Evolutionary conservation across 1,139 yeast species (phyloP).

Genomic region (Tardiomyces digboiensis): DNA sequence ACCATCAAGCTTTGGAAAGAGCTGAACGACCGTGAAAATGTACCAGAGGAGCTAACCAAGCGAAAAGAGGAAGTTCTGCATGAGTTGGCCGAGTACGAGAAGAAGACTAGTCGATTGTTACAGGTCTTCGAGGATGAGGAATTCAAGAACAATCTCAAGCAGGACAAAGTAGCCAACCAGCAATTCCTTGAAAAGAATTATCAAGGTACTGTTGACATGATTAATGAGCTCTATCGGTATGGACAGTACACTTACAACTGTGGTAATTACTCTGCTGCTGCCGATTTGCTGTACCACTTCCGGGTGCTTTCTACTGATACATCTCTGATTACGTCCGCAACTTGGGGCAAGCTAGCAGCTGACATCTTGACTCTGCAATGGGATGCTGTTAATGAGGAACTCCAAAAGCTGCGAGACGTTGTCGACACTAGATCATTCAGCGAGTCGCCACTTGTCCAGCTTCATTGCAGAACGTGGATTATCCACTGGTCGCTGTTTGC

Average conservation of each 20-base stretch:
- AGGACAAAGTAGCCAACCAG: constrained; percentile 44
- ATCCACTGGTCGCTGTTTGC: constrained; percentile 59
- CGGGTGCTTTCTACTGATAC: constrained; percentile 43
- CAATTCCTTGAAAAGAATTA: constrained; percentile 35
- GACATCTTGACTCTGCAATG: constrained; percentile 44
- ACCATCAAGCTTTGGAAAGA: constrained; percentile 35
- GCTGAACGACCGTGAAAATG: constrained; percentile 30
- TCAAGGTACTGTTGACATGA: constrained; percentile 38
- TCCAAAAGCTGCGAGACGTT: constrained; percentile 43
- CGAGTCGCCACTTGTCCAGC: constrained; percentile 41
- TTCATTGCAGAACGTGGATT: constrained; percentile 54
- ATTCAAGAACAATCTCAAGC: constrained; percentile 37
- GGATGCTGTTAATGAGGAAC: constrained; percentile 42
- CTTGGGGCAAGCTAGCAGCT: constrained; percentile 55
- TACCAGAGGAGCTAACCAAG: constrained; percentile 32
- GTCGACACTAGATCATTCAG: constrained; percentile 44
- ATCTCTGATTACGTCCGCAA: constrained; percentile 41
- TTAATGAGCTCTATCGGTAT: constrained; percentile 41
- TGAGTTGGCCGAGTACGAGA: constrained; percentile 32
- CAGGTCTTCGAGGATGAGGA: constrained; percentile 39
- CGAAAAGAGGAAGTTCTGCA: constrained; percentile 33
- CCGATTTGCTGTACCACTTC: constrained; percentile 46
- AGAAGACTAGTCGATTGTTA: constrained; percentile 36
- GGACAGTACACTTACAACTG: constrained; percentile 52
- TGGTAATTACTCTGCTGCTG: constrained; percentile 49